Evolutionary conservation across 1,139 yeast species (phyloP).

Genomic region (Yamadazyma spencermartinsiae): DNA sequence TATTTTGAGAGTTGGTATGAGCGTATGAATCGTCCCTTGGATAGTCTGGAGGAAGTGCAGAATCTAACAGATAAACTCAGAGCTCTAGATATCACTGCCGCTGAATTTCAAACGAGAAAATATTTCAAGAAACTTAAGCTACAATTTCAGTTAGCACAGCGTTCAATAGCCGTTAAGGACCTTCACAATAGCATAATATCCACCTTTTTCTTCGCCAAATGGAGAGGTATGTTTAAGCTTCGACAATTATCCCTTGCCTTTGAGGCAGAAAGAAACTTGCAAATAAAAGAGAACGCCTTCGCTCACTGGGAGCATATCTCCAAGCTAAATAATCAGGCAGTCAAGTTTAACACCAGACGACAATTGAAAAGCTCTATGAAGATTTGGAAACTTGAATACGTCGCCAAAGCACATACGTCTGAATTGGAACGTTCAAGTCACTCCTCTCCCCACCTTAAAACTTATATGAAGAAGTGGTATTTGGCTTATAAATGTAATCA

Average conservation of each 20-base stretch:
- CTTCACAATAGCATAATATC: constrained; percentile 4
- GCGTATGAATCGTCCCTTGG: constrained; percentile 13
- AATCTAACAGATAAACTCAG: constrained; percentile 9
- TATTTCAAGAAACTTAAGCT: constrained; percentile 8
- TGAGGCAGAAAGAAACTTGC: constrained; percentile 3
- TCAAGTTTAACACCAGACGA: background rate
- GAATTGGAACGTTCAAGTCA: background rate
- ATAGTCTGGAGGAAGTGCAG: constrained; percentile 2
- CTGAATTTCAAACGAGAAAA: constrained; percentile 4
- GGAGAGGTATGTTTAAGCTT: constrained; percentile 13
- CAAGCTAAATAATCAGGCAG: constrained; percentile 4
- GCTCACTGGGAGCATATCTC: constrained; percentile 15
- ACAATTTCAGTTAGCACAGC: constrained; percentile 3
- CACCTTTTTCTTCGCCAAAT: constrained; percentile 11
- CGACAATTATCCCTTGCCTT: constrained; percentile 7
- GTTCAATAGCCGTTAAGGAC: constrained; percentile 3
- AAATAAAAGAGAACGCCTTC: constrained; percentile 10
- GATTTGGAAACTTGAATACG: constrained; percentile 10
- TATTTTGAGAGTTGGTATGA: constrained; percentile 2
- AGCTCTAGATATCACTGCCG: constrained; percentile 8
- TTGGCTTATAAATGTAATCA: constrained; percentile 3
- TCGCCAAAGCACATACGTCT: constrained; percentile 1
- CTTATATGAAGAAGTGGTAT: constrained; percentile 10
- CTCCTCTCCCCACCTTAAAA: background rate
- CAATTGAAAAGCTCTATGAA: constrained; percentile 3